Conservation (phyloP, 179 eudicot species). For the Carnegiea gigantea region DNA sequence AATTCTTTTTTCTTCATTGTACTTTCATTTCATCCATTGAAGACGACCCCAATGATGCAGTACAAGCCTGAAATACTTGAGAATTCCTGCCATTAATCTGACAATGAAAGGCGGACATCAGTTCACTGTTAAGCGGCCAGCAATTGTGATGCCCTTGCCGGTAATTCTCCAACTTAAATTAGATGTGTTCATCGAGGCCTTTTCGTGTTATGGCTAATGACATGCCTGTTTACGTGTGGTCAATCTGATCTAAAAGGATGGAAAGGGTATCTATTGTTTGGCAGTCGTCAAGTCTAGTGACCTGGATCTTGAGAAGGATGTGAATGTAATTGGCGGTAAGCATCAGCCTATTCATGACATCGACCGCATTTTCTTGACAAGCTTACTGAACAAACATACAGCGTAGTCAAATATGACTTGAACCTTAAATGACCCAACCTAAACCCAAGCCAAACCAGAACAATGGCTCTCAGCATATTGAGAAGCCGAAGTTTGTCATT, state of each 20-base stretch:
- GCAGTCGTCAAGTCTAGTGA: constrained; percentile 52
- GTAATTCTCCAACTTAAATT: constrained; percentile 8
- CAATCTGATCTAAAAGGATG: constrained; percentile 23
- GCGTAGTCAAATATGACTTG: no score
- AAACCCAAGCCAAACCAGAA: no score
- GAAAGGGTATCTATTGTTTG: constrained; percentile 49
- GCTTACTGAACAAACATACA: no score
- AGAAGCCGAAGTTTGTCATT: background rate
- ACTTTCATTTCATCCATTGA: background rate
- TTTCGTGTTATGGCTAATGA: constrained; percentile 3
- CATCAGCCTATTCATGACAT: background rate
- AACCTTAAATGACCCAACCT: background rate
- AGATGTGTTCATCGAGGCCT: constrained; percentile 2
- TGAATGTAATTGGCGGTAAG: constrained; percentile 77
- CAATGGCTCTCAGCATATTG: no score
- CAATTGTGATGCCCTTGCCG: constrained; percentile 19
- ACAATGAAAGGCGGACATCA: constrained; percentile 64
- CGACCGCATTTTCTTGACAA: background rate
- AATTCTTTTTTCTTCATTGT: background rate
- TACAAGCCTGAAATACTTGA: constrained; percentile 29
- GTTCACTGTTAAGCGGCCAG: constrained; percentile 41
- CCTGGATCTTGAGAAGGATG: background rate
- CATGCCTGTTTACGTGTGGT: background rate
- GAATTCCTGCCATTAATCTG: constrained; percentile 42
- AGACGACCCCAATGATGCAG: constrained; percentile 33